Evolutionary conservation across 2,329 filamentous ascomycete species (phyloP), one percentile per base, ranked within the genome.

Genomic region (Canariomyces notabilis): DNA sequence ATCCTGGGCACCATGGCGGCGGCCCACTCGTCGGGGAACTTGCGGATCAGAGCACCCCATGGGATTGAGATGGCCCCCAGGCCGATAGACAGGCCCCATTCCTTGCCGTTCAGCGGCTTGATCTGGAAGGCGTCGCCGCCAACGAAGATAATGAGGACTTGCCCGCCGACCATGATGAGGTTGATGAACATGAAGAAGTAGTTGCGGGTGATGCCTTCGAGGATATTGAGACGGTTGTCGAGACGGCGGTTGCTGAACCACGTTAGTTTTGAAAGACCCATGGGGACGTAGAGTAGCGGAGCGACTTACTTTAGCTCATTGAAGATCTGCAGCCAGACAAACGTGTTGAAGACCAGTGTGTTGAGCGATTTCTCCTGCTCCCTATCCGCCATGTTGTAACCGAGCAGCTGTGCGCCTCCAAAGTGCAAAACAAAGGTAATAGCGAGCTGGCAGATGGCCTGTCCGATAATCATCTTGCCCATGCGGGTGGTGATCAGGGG

Each of bases 381-480:
- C 22, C 69, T 64, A 6, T 66, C 60, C 0, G 58, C 45, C 32
- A 68, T 67, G n/a, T 74, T 61, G 55, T 83, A 82, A 6, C 69
- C 69, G n/a, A 89, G 68, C 12, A 88, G 80, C 0, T 59, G 64
- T 19, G 69, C 62, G 18, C 83, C 82, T 2, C 73, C 84, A 58
- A 87, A 89, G 66, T 84, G 79, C 9, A 88, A 73, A 50, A 83
- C 74, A 45, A 87, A 77, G 0, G 83, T 66, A 19, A 89, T 77
- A 2, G 74, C 73, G 0, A 91, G 76, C 63, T 93, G 85, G 63
- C 85, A 89, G 52, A 90, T 79, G 6, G 84, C 77, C 62, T 93
- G 85, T 0, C 86, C 87, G 44, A 89, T 78, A 49, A 93, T 90
- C 86, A 90, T 93, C 70, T 93, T 93, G 83, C 85, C 87, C 87